A percentile compares a stretch with the other conserved stretches of the same genome.
These are phyloP conservation scores for Botrytis hyacinthi DNA, from an alignment of 2,329 filamentous ascomycete species.

Conservation along the genomic window DNA sequence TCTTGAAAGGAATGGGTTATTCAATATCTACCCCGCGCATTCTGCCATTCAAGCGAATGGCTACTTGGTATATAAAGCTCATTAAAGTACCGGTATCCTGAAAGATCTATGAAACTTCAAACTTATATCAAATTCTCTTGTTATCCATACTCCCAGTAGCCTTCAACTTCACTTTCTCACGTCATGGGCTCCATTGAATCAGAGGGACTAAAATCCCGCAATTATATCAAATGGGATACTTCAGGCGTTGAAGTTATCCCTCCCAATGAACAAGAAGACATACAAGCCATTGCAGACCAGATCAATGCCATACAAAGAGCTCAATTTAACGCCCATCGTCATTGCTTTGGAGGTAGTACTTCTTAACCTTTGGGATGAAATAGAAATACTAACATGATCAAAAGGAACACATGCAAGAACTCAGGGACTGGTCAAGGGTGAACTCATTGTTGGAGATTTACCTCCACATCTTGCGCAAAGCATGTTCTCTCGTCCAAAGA, in stretches of 20 bases:
- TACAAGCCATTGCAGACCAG: conserved; percentile 46
- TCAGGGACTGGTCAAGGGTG: conserved; percentile 49
- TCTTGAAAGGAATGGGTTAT: background rate
- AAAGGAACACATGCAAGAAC: conserved; percentile 47
- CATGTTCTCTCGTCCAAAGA: conserved; percentile 38
- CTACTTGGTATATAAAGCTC: background rate
- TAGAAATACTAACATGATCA: background rate
- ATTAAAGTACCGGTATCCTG: background rate
- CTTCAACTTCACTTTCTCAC: background rate
- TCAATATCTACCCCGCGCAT: background rate
- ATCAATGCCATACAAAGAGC: conserved; percentile 47
- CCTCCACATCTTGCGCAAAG: conserved; percentile 46
- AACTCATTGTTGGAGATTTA: conserved; percentile 44
- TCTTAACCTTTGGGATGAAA: background rate
- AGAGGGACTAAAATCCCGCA: conserved; percentile 24
- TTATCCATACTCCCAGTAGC: background rate
- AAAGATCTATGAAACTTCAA: background rate
- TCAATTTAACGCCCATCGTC: conserved; percentile 44
- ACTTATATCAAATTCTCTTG: background rate
- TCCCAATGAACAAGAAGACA: conserved; percentile 44
- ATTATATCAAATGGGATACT: conserved; percentile 45
- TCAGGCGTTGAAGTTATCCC: conserved; percentile 43
- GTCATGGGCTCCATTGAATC: background rate
- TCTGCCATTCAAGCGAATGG: background rate
- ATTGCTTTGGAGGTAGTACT: conserved; percentile 38